These are phyloP conservation scores for Magnaporthiopsis incrustans DNA, from an alignment of 2,329 filamentous ascomycete species.

Conservation along the genomic window DNA sequence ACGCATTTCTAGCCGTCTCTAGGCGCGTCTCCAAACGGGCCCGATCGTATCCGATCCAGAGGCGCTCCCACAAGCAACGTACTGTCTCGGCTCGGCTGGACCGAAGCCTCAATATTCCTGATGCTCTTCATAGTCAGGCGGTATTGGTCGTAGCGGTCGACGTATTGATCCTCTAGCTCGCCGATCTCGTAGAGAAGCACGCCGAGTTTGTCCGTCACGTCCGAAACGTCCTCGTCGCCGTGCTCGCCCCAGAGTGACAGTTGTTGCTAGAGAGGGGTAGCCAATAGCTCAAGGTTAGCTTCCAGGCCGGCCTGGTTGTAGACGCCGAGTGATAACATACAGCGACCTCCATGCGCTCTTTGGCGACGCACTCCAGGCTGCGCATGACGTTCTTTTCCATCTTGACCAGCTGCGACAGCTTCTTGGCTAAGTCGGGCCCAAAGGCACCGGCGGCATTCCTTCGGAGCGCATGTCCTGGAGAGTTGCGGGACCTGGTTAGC, in stretches of 20 bases:
- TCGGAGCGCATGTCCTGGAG: slow-evolving; percentile 57
- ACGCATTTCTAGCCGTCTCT: too few species aligned
- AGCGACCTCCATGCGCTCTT: slow-evolving; percentile 97
- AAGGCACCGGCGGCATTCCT: slow-evolving; percentile 70
- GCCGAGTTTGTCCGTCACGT: slow-evolving; percentile 97
- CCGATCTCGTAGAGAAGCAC: slow-evolving; percentile 97
- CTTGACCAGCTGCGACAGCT: slow-evolving; percentile 95
- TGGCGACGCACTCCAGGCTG: slow-evolving; percentile 88
- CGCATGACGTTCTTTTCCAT: slow-evolving; percentile 99
- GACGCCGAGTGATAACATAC: slow-evolving; percentile 47
- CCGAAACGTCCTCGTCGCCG: slow-evolving; percentile 94
- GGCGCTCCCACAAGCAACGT: slow-evolving; percentile 29
- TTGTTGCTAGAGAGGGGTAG: slow-evolving; percentile 65
- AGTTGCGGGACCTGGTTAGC: slow-evolving; percentile 12
- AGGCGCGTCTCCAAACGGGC: too few species aligned
- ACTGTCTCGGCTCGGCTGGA: slow-evolving; percentile 97
- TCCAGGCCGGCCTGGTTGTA: not conserved
- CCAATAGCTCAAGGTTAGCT: not conserved
- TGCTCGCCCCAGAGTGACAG: slow-evolving; percentile 94
- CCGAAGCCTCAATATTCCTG: slow-evolving; percentile 96
- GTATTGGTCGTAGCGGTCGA: slow-evolving; percentile 98
- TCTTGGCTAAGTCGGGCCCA: slow-evolving; percentile 85
- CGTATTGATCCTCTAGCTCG: slow-evolving; percentile 95
- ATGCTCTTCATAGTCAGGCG: slow-evolving; percentile 99
- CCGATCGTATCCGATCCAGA: not conserved